These are phyloP conservation scores for Mortierella sp. DNA, from an alignment of 371 early-diverging fungal species.

Conservation along the genomic window DNA sequence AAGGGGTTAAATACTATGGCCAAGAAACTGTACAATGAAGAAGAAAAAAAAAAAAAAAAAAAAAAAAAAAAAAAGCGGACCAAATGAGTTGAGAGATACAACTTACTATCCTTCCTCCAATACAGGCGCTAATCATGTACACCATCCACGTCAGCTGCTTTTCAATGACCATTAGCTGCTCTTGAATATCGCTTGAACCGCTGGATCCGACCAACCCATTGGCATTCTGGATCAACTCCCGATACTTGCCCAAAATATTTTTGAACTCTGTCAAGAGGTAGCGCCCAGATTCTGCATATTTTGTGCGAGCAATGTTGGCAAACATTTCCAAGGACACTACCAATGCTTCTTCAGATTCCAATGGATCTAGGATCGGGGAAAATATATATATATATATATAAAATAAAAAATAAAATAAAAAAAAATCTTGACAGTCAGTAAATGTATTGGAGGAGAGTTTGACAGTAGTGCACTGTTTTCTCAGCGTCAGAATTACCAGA, in stretches of 20 bases:
- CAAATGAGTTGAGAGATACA: not conserved
- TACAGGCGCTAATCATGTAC: slow-evolving; percentile 78
- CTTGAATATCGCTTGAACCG: slow-evolving; percentile 67
- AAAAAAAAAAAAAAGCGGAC: slow-evolving; percentile 16
- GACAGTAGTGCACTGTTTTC: not conserved
- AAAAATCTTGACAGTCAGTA: not conserved
- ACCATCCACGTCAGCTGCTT: slow-evolving; percentile 84
- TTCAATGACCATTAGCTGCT: slow-evolving; percentile 33
- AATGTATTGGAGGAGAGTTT: not conserved
- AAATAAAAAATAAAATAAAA: not conserved
- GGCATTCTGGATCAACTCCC: slow-evolving; percentile 55
- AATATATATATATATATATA: not conserved
- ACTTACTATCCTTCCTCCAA: slow-evolving; percentile 73
- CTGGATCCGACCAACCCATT: slow-evolving; percentile 50
- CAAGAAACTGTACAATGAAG: not conserved
- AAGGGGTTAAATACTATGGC: not conserved
- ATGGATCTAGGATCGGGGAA: slow-evolving; percentile 72
- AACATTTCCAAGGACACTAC: slow-evolving; percentile 77
- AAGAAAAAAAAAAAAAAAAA: not conserved
- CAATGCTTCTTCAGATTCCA: slow-evolving; percentile 80
- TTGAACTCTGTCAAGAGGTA: slow-evolving; percentile 70
- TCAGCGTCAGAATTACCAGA: not conserved
- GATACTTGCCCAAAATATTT: slow-evolving; percentile 73
- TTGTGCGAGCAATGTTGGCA: slow-evolving; percentile 78
- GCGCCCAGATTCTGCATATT: slow-evolving; percentile 73